Percentiles rank a stretch among this genome's conserved stretches.
Conservation (phyloP, 257 asterid genomes). For the Nicotiana noctiflora region DNA sequence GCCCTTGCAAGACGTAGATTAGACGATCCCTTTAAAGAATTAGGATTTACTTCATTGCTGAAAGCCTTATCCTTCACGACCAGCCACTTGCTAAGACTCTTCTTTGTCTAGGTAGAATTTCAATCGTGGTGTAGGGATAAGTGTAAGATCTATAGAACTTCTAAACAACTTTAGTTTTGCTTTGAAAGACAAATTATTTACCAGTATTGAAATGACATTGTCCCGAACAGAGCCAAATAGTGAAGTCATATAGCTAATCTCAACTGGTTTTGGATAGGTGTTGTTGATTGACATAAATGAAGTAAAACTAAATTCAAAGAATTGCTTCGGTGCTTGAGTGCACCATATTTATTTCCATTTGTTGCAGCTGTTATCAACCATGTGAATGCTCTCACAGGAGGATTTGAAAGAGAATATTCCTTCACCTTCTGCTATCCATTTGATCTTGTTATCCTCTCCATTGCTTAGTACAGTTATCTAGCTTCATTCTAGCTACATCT, state of each 20-base stretch:
- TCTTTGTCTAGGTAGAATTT: background rate
- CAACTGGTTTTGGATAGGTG: background rate
- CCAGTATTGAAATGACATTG: background rate
- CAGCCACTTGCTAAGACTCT: background rate
- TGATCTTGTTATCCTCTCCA: background rate
- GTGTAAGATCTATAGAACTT: background rate
- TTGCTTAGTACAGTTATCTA: background rate
- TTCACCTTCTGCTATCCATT: background rate
- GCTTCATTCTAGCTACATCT: background rate
- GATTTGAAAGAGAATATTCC: background rate
- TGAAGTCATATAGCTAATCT: background rate
- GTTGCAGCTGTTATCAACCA: background rate
- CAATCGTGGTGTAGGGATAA: background rate
- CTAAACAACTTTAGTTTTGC: background rate
- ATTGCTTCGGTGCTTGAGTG: background rate
- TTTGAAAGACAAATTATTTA: background rate
- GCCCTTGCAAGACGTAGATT: no score
- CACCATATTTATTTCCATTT: background rate
- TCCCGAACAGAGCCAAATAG: background rate
- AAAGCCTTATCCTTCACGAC: no score
- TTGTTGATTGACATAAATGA: background rate
- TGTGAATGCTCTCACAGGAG: background rate
- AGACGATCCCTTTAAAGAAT: no score
- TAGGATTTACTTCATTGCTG: no score
- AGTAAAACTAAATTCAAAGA: background rate